Conservation (phyloP, 2,329 filamentous ascomycete species). For the Penicillium glabrum region DNA sequence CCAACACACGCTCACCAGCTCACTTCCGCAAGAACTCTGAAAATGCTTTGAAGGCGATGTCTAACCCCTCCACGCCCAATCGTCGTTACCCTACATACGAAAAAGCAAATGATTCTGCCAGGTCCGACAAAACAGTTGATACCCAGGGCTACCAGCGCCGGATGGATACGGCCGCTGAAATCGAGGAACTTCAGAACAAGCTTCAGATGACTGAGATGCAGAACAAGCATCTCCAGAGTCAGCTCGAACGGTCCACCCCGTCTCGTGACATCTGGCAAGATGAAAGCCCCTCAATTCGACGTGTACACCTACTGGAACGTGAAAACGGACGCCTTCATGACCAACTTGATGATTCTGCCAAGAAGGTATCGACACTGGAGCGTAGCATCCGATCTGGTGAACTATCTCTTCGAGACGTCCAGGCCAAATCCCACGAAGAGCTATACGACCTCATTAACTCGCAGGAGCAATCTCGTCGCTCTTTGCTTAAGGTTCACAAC, state of each 20-base stretch:
- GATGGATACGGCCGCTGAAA: slow-evolving; percentile 86
- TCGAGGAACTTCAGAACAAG: slow-evolving; percentile 91
- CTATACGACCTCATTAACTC: slow-evolving; percentile 88
- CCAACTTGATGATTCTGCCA: slow-evolving; percentile 88
- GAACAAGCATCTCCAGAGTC: slow-evolving; percentile 86
- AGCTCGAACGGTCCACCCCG: slow-evolving; percentile 70
- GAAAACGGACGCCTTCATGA: slow-evolving; percentile 90
- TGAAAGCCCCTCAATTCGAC: slow-evolving; percentile 74
- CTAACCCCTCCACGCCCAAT: slow-evolving; percentile 75
- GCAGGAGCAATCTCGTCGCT: slow-evolving; percentile 84
- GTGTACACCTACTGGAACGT: slow-evolving; percentile 87
- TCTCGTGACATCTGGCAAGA: slow-evolving; percentile 64
- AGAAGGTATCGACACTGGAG: slow-evolving; percentile 88
- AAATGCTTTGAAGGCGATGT: slow-evolving; percentile 60
- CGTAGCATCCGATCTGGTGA: slow-evolving; percentile 84
- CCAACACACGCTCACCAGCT: slow-evolving; percentile 71
- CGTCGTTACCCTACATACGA: slow-evolving; percentile 68
- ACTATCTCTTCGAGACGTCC: slow-evolving; percentile 83
- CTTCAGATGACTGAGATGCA: slow-evolving; percentile 94
- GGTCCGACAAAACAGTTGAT: slow-evolving; percentile 83
- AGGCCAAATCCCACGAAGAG: slow-evolving; percentile 91
- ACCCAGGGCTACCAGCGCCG: slow-evolving; percentile 80
- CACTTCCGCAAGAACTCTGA: slow-evolving; percentile 63
- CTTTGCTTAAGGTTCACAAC: slow-evolving; percentile 80
- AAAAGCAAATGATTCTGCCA: slow-evolving; percentile 68